phyloP scores from a whole-genome alignment of 352 stramenopile species.

The Globisporangium paroecandrum region DNA sequence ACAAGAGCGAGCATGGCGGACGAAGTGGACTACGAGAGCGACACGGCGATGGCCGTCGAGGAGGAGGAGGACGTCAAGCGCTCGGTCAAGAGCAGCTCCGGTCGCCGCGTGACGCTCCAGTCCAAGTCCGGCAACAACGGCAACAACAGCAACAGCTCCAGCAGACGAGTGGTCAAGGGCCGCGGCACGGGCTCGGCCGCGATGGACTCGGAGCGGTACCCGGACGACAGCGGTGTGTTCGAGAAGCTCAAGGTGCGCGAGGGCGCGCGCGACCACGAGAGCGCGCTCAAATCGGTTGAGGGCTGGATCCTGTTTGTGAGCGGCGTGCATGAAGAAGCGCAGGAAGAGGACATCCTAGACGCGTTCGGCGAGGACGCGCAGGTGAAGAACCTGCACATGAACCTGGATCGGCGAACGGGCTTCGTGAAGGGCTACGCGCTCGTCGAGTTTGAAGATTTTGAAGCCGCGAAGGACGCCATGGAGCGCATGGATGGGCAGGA shows the following conservation, averaged over 20 bases:
- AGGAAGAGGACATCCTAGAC: slow-evolving; percentile 96
- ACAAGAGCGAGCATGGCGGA: slow-evolving; percentile 52
- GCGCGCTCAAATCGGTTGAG: slow-evolving; percentile 86
- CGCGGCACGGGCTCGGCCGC: slow-evolving; percentile 58
- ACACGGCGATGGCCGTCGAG: slow-evolving; percentile 80
- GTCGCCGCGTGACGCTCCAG: slow-evolving; percentile 7
- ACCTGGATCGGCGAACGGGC: slow-evolving; percentile 92
- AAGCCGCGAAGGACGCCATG: slow-evolving; percentile 90
- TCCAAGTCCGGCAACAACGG: neutral
- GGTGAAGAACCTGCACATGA: slow-evolving; percentile 96
- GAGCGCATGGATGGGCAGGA: slow-evolving; percentile 91
- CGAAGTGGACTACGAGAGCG: slow-evolving; percentile 86
- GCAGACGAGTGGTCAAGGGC: slow-evolving; percentile 58
- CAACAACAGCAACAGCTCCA: slow-evolving; percentile 2
- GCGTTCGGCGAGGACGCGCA: slow-evolving; percentile 93
- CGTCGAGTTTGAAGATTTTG: slow-evolving; percentile 91
- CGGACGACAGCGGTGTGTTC: slow-evolving; percentile 70
- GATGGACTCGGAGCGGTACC: slow-evolving; percentile 77
- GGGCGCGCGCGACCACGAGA: slow-evolving; percentile 36
- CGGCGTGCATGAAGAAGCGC: slow-evolving; percentile 94
- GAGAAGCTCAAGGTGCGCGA: slow-evolving; percentile 51
- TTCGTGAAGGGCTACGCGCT: slow-evolving; percentile 96
- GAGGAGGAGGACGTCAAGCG: slow-evolving; percentile 60
- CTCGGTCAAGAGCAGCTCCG: slow-evolving; percentile 3
- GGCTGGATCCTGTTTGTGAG: slow-evolving; percentile 97